Evolutionary conservation across 352 stramenopile species (phyloP).

Genomic region (Plasmopara halstedii): DNA sequence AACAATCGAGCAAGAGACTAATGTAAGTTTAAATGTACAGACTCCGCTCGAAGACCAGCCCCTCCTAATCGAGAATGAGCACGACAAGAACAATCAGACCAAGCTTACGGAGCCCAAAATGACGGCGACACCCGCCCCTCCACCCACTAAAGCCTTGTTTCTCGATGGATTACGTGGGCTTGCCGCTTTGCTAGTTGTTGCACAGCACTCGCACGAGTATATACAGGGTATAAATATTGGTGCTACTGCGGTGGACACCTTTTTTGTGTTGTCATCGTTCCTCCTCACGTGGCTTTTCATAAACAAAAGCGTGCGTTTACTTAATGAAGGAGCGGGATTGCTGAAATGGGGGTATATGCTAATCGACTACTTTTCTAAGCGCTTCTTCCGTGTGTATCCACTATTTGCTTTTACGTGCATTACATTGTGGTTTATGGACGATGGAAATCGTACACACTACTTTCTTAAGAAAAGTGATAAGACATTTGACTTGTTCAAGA

Average conservation of each 20-base stretch:
- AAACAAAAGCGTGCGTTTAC: slow-evolving; percentile 20
- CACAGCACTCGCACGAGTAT: slow-evolving; percentile 24
- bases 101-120: background rate
- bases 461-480: slow-evolving; percentile 17
- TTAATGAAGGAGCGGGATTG: slow-evolving; percentile 11
- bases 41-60: background rate
- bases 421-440: slow-evolving; percentile 23
- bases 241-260: slow-evolving; percentile 26
- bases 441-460: slow-evolving; percentile 23
- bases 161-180: slow-evolving; percentile 35
- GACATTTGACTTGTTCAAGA: slow-evolving; percentile 27
- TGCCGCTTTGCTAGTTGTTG: slow-evolving; percentile 26
- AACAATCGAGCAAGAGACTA: background rate
- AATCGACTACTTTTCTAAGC: slow-evolving; percentile 38
- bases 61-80: background rate
- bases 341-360: slow-evolving; percentile 18
- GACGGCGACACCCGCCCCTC: background rate
- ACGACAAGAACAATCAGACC: background rate
- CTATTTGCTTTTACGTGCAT: slow-evolving; percentile 35
- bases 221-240: slow-evolving; percentile 22
- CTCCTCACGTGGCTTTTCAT: slow-evolving; percentile 35
- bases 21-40: background rate
- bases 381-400: slow-evolving; percentile 49
- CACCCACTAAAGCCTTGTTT: slow-evolving; percentile 20
- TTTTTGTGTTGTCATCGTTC: slow-evolving; percentile 43